phyloP scores from a whole-genome alignment of 169 alveolate genomes.

The Plasmodium malariae region DNA sequence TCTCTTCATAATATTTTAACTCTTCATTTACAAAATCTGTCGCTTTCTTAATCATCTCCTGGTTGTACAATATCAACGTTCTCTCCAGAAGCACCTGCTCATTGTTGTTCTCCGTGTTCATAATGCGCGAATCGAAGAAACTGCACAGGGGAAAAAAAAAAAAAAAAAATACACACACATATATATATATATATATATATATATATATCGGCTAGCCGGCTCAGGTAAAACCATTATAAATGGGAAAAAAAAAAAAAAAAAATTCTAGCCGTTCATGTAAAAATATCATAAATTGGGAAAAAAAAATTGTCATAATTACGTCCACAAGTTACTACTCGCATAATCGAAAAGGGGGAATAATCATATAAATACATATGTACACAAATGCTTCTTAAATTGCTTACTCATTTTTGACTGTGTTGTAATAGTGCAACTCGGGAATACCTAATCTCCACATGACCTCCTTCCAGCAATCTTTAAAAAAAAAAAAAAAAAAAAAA shows the following conservation, averaged over 20 bases:
- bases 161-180: background rate
- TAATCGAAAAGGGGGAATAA: too few relatives aligned
- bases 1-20: constrained; percentile 74
- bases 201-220: background rate
- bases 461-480: constrained; percentile 71
- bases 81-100: constrained; percentile 41
- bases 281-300: too few relatives aligned
- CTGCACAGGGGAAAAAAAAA: background rate
- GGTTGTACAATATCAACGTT: constrained; percentile 33
- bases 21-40: constrained; percentile 70
- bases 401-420: constrained; percentile 64
- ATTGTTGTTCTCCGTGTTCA: constrained; percentile 21
- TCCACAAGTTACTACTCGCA: too few relatives aligned
- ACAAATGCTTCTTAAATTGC: background rate
- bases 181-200: background rate
- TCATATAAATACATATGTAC: background rate
- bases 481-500: background rate
- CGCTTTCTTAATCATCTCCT: constrained; percentile 61
- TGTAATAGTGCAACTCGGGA: constrained; percentile 72
- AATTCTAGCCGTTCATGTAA: background rate
- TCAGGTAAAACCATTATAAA: background rate
- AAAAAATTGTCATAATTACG: too few relatives aligned
- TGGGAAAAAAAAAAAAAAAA: constrained; percentile 8
- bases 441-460: constrained; percentile 77
- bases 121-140: constrained; percentile 21